These are phyloP conservation scores for Zygosaccharomyces sapae DNA, from an alignment of 1,139 yeast species.

Conservation along the genomic window DNA sequence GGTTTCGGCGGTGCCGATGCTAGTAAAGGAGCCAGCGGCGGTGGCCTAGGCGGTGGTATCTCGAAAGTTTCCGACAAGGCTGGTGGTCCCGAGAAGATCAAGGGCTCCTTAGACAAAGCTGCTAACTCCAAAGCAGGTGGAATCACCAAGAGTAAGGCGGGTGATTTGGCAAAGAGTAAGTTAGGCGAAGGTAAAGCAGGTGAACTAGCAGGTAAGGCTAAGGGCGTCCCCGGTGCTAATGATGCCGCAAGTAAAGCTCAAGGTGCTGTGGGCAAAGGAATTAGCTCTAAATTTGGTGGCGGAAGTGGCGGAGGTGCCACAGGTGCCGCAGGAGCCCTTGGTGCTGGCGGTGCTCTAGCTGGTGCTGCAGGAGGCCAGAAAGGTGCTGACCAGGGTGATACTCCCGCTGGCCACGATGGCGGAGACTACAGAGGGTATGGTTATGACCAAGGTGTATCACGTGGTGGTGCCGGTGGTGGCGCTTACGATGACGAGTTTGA, in stretches of 20 bases:
- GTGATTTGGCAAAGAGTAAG: background rate
- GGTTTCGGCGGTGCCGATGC: background rate
- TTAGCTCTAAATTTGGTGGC: background rate
- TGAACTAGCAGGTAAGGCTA: background rate
- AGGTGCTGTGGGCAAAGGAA: background rate
- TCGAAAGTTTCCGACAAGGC: background rate
- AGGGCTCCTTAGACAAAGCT: background rate
- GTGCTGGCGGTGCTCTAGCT: background rate
- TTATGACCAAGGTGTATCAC: background rate
- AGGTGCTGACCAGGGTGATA: background rate
- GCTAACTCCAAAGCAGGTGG: background rate
- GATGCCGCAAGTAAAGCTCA: background rate
- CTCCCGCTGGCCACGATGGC: background rate
- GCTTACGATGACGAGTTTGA: background rate
- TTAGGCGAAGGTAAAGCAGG: background rate
- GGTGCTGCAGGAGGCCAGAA: background rate
- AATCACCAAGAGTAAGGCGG: background rate
- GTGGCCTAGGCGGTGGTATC: background rate
- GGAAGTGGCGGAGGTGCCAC: background rate
- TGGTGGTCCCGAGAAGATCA: background rate
- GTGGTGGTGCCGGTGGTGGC: background rate
- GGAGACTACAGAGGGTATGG: background rate
- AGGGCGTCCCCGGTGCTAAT: background rate
- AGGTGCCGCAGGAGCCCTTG: background rate
- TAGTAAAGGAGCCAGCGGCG: background rate